Evolutionary conservation across 768 basidiomycete species (phyloP).

Genomic region (Tylopilus balloui): DNA sequence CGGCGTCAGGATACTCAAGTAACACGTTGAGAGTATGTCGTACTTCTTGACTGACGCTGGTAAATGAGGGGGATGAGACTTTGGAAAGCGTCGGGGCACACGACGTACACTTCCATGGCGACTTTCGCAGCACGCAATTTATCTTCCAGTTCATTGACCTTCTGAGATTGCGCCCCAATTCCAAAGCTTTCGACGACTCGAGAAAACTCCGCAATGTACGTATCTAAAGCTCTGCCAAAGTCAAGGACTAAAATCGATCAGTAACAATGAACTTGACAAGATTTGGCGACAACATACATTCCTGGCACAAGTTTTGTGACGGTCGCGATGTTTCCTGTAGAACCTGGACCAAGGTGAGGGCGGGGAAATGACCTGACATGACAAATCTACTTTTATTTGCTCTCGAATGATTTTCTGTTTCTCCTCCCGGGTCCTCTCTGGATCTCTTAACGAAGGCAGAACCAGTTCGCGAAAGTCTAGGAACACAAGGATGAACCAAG

Average conservation of each 20-base stretch:
- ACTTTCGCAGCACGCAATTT: conserved; percentile 2
- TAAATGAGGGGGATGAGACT: neutral
- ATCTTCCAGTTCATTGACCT: neutral
- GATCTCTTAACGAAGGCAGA: conserved; percentile 13
- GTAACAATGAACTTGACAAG: neutral
- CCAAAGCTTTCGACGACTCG: conserved; percentile 8
- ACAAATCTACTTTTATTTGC: conserved; percentile 10
- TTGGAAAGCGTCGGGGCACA: neutral
- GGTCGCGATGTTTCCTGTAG: conserved; percentile 16
- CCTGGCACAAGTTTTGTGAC: conserved; percentile 18
- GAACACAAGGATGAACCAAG: neutral
- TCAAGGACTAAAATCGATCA: conserved; percentile 10
- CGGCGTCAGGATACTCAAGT: neutral
- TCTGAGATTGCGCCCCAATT: conserved; percentile 3
- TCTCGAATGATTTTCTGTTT: conserved; percentile 17
- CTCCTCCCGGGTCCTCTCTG: neutral
- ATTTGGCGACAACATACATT: conserved; percentile 6
- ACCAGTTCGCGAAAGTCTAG: conserved; percentile 18
- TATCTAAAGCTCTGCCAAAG: conserved; percentile 14
- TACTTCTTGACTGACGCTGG: conserved; percentile 19
- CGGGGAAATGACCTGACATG: neutral
- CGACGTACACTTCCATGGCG: conserved; percentile 17
- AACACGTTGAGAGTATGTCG: neutral
- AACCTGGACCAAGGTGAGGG: conserved; percentile 8
- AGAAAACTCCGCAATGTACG: conserved; percentile 15